phyloP scores from a whole-genome alignment of 768 basidiomycete genomes.

The Pleurotus sapidus region DNA sequence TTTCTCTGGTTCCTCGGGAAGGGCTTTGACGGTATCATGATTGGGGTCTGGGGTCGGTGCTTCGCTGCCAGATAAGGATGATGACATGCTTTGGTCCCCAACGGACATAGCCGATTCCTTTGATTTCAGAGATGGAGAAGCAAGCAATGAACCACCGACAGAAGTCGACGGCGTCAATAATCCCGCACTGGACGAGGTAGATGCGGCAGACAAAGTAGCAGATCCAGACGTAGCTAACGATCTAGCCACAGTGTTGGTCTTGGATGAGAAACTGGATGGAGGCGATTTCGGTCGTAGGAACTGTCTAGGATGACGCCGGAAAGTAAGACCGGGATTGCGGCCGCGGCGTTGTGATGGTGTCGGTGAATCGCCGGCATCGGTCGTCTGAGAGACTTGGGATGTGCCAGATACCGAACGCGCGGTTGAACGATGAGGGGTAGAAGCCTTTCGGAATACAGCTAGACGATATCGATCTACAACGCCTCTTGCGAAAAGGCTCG shows the following conservation, averaged over 20 bases:
- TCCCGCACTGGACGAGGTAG: conserved; percentile 37
- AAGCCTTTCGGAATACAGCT: conserved; percentile 82
- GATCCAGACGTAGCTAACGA: conserved; percentile 41
- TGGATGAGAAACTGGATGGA: conserved; percentile 37
- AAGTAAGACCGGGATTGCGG: conserved; percentile 62
- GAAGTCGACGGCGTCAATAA: conserved; percentile 67
- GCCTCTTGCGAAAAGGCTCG: conserved; percentile 86
- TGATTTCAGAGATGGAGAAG: conserved; percentile 73
- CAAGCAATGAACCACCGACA: conserved; percentile 36
- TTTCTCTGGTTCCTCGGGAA: conserved; percentile 49
- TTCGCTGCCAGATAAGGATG: conserved; percentile 53
- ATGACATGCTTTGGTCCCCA: conserved; percentile 67
- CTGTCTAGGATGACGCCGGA: conserved; percentile 69
- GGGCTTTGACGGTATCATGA: conserved; percentile 21
- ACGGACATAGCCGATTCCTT: conserved; percentile 79
- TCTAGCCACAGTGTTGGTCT: conserved; percentile 32
- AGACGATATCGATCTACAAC: conserved; percentile 86
- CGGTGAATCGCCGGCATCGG: conserved; percentile 40
- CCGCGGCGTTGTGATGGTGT: conserved; percentile 65
- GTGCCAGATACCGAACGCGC: conserved; percentile 55
- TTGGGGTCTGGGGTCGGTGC: conserved; percentile 25
- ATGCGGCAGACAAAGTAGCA: conserved; percentile 42
- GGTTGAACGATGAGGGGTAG: conserved; percentile 51
- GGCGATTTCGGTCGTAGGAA: conserved; percentile 77
- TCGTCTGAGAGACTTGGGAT: conserved; percentile 51